phyloP scores from a whole-genome alignment of 805 yeast species.

The Diddensiella transvaalensis region DNA sequence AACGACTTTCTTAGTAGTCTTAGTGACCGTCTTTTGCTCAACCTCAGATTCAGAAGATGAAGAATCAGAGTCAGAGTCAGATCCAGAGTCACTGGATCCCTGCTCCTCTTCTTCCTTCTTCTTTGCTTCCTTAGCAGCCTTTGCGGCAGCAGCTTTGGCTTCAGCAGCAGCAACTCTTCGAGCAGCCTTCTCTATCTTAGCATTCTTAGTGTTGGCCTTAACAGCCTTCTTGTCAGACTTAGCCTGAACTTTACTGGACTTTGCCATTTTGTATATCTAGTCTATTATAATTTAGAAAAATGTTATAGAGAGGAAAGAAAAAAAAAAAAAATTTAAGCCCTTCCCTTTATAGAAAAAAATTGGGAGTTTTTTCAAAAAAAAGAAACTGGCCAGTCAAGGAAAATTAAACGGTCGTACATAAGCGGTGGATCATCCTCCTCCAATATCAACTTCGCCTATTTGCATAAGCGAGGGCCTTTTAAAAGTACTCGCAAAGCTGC shows the following conservation, averaged over 20 bases:
- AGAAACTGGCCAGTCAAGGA: conserved; percentile 10
- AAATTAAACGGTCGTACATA: too few species aligned
- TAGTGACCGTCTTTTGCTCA: conserved; percentile 27
- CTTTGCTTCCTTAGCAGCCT: conserved; percentile 18
- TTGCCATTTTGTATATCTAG: conserved; percentile 14
- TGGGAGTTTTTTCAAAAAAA: conserved; percentile 5
- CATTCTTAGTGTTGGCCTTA: conserved; percentile 31
- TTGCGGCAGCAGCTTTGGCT: conserved; percentile 13
- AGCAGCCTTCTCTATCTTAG: conserved; percentile 19
- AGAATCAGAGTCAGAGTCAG: conserved; percentile 29
- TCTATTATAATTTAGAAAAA: neutral
- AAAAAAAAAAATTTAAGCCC: conserved; percentile 6
- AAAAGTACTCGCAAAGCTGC: too few species aligned
- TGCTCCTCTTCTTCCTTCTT: conserved; percentile 13
- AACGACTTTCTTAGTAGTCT: conserved; percentile 27
- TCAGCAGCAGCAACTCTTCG: too few species aligned
- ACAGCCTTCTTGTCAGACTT: conserved; percentile 13
- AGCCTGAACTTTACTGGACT: conserved; percentile 4
- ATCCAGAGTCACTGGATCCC: conserved; percentile 20
- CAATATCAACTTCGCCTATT: too few species aligned
- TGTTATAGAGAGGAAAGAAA: conserved; percentile 1
- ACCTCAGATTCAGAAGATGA: conserved; percentile 27
- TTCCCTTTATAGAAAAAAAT: too few species aligned
- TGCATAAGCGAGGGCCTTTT: too few species aligned
- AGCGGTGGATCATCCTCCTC: too few species aligned